Conservation (phyloP, 192 early-diverging fungal genomes). For the Coemansia sp. region DNA sequence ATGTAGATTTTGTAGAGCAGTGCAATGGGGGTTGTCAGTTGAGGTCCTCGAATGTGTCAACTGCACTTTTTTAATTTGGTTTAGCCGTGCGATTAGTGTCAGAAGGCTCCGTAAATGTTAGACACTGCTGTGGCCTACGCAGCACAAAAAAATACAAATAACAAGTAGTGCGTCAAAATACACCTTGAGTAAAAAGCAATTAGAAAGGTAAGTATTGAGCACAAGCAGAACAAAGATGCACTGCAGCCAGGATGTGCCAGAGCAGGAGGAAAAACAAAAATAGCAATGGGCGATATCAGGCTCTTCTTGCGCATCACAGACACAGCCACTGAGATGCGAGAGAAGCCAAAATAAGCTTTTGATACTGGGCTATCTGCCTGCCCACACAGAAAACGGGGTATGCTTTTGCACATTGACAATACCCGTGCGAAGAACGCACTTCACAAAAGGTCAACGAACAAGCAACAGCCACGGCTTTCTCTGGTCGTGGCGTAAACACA, state of each 20-base stretch:
- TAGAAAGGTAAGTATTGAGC: not conserved
- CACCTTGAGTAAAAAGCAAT: not conserved
- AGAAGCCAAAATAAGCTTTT: conserved; percentile 1
- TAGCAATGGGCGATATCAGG: not conserved
- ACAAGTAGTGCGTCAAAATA: not conserved
- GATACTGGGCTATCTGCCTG: not conserved
- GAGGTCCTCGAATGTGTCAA: not conserved
- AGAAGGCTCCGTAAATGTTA: not conserved
- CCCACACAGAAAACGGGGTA: too few species aligned
- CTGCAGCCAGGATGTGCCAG: not conserved
- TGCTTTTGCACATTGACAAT: not conserved
- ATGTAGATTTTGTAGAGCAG: not conserved
- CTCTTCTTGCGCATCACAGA: not conserved
- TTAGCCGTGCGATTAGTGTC: not conserved
- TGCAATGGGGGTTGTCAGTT: not conserved
- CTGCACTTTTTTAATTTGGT: not conserved
- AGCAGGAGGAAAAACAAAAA: not conserved
- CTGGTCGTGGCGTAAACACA: too few species aligned
- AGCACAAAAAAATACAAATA: not conserved
- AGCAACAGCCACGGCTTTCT: not conserved
- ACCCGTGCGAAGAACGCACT: not conserved
- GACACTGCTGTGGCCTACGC: not conserved
- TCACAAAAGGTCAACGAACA: not conserved
- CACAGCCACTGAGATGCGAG: not conserved
- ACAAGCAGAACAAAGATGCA: conserved; percentile 3